Conservation (phyloP, 768 basidiomycete genomes). For the Lyophyllum decastes region DNA sequence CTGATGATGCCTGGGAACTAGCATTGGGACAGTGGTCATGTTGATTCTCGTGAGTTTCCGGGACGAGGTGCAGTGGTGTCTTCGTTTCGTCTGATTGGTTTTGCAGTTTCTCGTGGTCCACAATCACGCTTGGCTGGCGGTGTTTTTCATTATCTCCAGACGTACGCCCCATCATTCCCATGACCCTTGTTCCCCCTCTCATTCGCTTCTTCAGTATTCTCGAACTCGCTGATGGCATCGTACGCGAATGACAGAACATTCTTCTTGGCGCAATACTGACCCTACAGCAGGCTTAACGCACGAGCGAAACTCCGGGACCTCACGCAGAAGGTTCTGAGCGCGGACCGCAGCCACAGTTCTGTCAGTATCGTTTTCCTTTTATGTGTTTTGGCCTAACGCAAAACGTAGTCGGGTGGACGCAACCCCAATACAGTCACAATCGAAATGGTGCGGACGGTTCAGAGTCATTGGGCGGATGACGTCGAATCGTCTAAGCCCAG, state of each 20-base stretch:
- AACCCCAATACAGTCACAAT: not conserved
- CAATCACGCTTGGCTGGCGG: conserved; percentile 12
- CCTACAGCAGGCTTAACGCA: conserved; percentile 6
- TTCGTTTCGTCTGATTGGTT: not conserved
- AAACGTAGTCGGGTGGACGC: not conserved
- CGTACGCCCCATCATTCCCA: not conserved
- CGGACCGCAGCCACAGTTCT: not conserved
- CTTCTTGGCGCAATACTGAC: too few species aligned
- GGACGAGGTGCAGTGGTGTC: not conserved
- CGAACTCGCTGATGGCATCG: conserved; percentile 17
- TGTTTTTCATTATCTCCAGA: conserved; percentile 15
- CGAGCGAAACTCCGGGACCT: conserved; percentile 2
- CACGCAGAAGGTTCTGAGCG: not conserved
- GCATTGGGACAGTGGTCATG: conserved; percentile 7
- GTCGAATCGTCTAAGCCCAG: not conserved
- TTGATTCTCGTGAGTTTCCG: conserved; percentile 11
- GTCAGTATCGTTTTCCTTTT: too few species aligned
- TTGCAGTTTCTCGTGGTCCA: not conserved
- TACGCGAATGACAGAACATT: not conserved
- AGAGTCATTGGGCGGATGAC: not conserved
- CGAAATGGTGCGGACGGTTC: not conserved
- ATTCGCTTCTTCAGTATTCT: conserved; percentile 6
- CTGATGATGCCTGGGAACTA: not conserved
- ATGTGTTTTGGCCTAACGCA: not conserved
- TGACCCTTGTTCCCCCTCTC: not conserved